Percentiles rank a stretch among this genome's conserved stretches.
phyloP scores from a whole-genome alignment of 805 yeast species.

The Metschnikowia aberdeeniae region DNA sequence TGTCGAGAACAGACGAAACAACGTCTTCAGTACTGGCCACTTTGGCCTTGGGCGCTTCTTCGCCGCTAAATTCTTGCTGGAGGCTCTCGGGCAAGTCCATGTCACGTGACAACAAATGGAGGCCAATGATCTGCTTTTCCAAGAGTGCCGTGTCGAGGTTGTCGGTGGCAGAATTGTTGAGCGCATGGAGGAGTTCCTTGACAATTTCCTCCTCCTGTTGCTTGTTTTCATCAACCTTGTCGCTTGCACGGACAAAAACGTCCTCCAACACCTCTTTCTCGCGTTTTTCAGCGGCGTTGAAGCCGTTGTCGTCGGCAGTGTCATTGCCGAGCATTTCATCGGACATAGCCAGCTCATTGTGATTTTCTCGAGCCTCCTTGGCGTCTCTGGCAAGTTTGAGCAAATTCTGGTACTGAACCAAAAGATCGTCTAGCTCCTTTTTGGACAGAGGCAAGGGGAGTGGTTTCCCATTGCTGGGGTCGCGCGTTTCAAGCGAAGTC shows the following conservation, averaged over 20 bases:
- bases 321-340: not conserved
- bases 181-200: conserved; percentile 16
- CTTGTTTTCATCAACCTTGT: conserved; percentile 22
- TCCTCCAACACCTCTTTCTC: conserved; percentile 28
- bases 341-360: not conserved
- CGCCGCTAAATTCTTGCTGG: conserved; percentile 32
- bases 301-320: not conserved
- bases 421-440: conserved; percentile 14
- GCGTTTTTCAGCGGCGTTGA: conserved; percentile 6
- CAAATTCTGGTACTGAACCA: conserved; percentile 16
- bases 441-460: conserved; percentile 13
- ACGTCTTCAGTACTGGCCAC: conserved; percentile 11
- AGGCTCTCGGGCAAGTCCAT: conserved; percentile 56
- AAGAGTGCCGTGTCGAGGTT: conserved; percentile 28
- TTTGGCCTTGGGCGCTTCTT: conserved; percentile 1
- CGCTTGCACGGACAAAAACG: conserved; percentile 25
- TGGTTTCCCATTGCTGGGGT: not conserved
- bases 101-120: conserved; percentile 63
- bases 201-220: conserved; percentile 21
- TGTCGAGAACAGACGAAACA: conserved; percentile 10
- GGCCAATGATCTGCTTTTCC: conserved; percentile 55
- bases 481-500: conserved; percentile 1
- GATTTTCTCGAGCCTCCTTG: conserved; percentile 17
- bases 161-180: conserved; percentile 15
- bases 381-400: conserved; percentile 19